These are phyloP conservation scores for Avena sativa DNA, from an alignment of 176 grass and related monocot species.

Conservation along the genomic window DNA sequence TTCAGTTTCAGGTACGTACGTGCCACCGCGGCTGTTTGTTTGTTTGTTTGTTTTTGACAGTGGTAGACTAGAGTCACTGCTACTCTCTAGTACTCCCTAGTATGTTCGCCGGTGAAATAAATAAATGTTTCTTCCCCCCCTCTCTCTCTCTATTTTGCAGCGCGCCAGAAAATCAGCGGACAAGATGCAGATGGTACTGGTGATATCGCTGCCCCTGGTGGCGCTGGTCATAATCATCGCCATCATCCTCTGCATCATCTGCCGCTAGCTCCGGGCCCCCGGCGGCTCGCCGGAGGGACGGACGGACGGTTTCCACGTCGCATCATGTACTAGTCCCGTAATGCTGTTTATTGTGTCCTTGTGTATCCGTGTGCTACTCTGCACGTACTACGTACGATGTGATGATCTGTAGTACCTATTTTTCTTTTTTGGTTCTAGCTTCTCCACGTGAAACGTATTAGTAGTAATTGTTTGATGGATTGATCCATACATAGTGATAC, in stretches of 20 bases:
- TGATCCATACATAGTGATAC: background rate
- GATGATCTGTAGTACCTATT: background rate
- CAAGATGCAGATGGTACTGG: constrained; percentile 70
- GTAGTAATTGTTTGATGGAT: background rate
- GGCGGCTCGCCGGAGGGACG: background rate
- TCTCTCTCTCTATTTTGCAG: constrained; percentile 13
- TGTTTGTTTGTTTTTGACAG: background rate
- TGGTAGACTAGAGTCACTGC: background rate
- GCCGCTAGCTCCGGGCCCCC: constrained; percentile 29
- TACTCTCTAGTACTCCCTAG: background rate
- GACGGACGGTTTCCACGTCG: background rate
- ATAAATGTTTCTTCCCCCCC: constrained; percentile 19
- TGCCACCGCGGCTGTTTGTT: background rate
- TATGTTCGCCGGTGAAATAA: background rate
- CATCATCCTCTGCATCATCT: constrained; percentile 68
- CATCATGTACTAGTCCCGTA: background rate
- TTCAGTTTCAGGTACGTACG: background rate
- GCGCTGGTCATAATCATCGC: constrained; percentile 57
- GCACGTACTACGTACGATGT: background rate
- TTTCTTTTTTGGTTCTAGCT: background rate
- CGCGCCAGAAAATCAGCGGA: background rate
- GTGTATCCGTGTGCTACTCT: background rate
- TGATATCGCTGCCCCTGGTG: constrained; percentile 79
- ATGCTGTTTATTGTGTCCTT: background rate
- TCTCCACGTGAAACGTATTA: background rate